Evolutionary conservation across 2,329 filamentous ascomycete species (phyloP).

Genomic region (Uncinocarpus reesii): DNA sequence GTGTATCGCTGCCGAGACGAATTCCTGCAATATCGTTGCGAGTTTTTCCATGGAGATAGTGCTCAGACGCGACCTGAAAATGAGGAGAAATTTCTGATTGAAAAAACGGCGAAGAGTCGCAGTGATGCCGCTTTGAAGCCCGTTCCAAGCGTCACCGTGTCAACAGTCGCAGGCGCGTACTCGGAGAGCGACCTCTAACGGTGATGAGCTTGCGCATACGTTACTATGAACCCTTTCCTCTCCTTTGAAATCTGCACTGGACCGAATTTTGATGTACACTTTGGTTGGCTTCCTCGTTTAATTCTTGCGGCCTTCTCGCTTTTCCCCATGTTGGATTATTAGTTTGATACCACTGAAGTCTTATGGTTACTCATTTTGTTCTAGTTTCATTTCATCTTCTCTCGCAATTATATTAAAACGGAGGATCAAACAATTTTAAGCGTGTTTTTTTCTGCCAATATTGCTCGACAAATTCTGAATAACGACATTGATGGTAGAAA

Average conservation of each 20-base stretch:
- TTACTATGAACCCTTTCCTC: no score
- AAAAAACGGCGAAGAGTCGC: slow-evolving; percentile 29
- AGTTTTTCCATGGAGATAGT: slow-evolving; percentile 41
- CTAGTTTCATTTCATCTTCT: background rate
- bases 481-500: no score
- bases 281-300: background rate
- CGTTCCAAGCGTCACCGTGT: slow-evolving; percentile 2
- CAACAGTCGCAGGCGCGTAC: slow-evolving; percentile 3
- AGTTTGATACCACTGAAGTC: background rate
- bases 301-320: background rate
- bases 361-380: background rate
- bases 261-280: background rate
- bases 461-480: no score
- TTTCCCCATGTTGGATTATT: background rate
- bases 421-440: no score
- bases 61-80: slow-evolving; percentile 31
- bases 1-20: slow-evolving; percentile 50
- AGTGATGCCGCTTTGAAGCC: background rate
- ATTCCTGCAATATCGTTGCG: slow-evolving; percentile 36
- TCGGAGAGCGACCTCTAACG: background rate
- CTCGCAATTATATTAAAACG: no score
- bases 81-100: slow-evolving; percentile 34
- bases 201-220: no score
- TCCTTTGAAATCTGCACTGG: no score
- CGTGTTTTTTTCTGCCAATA: no score